These are phyloP conservation scores for Avena atlantica DNA, from an alignment of 176 grass and related monocot genomes.

Conservation along the genomic window DNA sequence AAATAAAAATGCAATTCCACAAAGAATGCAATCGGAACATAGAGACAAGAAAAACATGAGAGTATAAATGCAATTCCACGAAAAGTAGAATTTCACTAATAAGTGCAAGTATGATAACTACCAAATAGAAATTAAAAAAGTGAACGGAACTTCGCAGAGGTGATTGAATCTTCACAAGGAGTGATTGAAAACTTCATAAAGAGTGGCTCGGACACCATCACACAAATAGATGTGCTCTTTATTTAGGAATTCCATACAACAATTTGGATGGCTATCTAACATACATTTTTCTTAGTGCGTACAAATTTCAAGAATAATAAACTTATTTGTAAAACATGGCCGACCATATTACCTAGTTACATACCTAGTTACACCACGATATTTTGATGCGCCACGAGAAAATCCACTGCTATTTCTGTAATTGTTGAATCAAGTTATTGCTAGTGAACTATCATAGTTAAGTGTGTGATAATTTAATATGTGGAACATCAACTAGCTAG, in stretches of 20 bases:
- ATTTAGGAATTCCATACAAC: neutral
- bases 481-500: conserved; percentile 1
- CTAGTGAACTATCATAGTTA: neutral
- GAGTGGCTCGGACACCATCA: neutral
- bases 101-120: neutral
- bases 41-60: neutral
- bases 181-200: no score
- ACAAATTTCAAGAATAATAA: neutral
- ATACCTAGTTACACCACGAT: conserved; percentile 76
- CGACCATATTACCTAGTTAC: conserved; percentile 58
- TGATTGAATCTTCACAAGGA: neutral
- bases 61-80: neutral
- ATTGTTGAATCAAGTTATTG: neutral
- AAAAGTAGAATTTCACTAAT: neutral
- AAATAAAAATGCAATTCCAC: neutral
- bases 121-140: neutral
- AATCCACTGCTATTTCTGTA: conserved; percentile 82
- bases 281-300: neutral
- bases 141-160: neutral
- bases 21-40: neutral
- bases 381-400: conserved; percentile 73
- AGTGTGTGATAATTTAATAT: neutral
- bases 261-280: neutral
- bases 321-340: neutral
- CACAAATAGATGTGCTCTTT: neutral